These are phyloP conservation scores for Populus tomentosa DNA, from an alignment of 441 rosid genomes.

Conservation along the genomic window DNA sequence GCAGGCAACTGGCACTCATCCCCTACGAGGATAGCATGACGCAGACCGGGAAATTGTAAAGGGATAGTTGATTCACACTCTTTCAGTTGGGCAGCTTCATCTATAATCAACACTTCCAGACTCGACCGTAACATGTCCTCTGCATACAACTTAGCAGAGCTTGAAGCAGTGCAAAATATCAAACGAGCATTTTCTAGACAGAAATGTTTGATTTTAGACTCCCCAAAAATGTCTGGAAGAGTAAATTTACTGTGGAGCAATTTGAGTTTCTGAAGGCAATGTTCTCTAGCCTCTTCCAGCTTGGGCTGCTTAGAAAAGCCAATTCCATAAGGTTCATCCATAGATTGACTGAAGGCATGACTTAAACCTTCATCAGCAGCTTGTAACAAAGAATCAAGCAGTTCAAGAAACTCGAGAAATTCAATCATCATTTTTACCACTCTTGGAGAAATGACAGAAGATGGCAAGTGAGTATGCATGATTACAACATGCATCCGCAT, in stretches of 20 bases:
- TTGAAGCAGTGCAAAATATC: slow-evolving; percentile 15
- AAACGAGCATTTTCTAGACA: not conserved
- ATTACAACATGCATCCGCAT: slow-evolving; percentile 19
- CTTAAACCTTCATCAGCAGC: not conserved
- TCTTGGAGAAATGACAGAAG: not conserved
- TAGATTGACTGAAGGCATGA: not conserved
- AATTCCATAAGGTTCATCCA: not conserved
- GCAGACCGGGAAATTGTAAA: slow-evolving; percentile 9
- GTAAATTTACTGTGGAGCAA: not conserved
- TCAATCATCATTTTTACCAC: not conserved
- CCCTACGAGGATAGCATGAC: slow-evolving; percentile 22
- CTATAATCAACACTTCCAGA: slow-evolving; percentile 3
- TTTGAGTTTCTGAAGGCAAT: not conserved
- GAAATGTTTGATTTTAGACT: not conserved
- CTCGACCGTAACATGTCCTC: not conserved
- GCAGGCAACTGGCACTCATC: slow-evolving; percentile 17
- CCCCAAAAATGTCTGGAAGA: not conserved
- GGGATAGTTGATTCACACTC: slow-evolving; percentile 26
- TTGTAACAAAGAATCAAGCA: not conserved
- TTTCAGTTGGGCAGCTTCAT: slow-evolving; percentile 24
- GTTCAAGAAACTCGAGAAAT: not conserved
- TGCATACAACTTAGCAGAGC: slow-evolving; percentile 1
- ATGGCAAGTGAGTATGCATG: slow-evolving; percentile 14
- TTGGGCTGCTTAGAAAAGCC: not conserved
- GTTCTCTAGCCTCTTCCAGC: not conserved